phyloP scores from a whole-genome alignment of 1,284 basidiomycete genomes.

The Cryptococcus depauperatus region DNA sequence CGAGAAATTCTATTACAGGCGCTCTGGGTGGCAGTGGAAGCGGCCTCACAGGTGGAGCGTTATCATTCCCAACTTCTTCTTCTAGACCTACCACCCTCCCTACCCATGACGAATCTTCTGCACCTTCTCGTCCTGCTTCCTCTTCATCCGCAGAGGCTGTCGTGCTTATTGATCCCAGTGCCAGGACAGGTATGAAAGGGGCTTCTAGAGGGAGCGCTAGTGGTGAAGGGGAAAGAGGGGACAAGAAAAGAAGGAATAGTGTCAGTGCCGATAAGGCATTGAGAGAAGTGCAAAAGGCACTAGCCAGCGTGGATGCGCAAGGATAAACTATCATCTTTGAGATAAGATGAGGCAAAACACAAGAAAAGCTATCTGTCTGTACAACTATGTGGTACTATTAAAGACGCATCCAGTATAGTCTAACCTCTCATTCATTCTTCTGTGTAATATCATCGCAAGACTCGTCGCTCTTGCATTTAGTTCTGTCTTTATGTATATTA shows the following conservation, averaged over 20 bases:
- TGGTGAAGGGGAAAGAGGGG: constrained; percentile 8
- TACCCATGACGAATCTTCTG: constrained; percentile 35
- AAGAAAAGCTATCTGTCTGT: background rate
- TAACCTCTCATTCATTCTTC: background rate
- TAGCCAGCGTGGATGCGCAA: constrained; percentile 47
- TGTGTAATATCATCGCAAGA: background rate
- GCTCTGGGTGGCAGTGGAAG: background rate
- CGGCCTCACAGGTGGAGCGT: background rate
- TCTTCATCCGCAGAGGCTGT: constrained; percentile 20
- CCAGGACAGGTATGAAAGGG: constrained; percentile 9
- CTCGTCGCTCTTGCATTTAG: too few species aligned
- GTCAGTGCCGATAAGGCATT: constrained; percentile 55
- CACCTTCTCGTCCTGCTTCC: constrained; percentile 14
- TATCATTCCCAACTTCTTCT: constrained; percentile 8
- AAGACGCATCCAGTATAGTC: background rate
- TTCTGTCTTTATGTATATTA: too few species aligned
- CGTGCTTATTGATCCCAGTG: constrained; percentile 23
- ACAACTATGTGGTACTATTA: background rate
- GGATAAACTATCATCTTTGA: constrained; percentile 5
- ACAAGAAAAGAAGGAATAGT: constrained; percentile 29
- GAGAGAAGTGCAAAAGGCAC: constrained; percentile 64
- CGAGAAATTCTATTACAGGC: constrained; percentile 4
- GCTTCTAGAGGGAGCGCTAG: constrained; percentile 3
- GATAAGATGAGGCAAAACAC: background rate
- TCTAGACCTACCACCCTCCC: constrained; percentile 24